Evolutionary conservation across 495 filamentous ascomycete species (phyloP), one percentile per base, ranked within the genome.

Genomic region (Penicillium antarcticum): DNA sequence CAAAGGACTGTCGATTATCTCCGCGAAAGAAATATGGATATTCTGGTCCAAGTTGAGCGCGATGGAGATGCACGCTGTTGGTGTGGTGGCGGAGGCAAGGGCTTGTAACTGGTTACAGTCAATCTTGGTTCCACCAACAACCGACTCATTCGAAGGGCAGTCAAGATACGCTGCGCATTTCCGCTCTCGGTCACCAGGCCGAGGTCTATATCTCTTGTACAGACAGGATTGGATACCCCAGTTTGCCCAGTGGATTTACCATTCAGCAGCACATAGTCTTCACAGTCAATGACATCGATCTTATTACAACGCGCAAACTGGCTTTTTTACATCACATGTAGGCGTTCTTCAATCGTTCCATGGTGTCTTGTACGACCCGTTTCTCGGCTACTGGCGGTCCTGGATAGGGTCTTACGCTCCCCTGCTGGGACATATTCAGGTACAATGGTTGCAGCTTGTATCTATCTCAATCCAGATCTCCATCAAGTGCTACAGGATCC

Each of bases 31-130:
- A 72, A 80, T 23, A 82, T 92, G 62, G 83, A 91, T 57, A 81
- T 87, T 41, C 82, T 89, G 43, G 78, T 91, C 24, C 88, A 92
- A 61, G 80, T 84, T 9, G 90, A 95, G 66, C 75, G 85, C 34
- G 86, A 89, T 60, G 87, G 87, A 0, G 87, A 90, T 42, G 74
- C 76, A 6, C 82, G 80, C 32, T 95, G 90, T 61, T 95, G 90
- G 90, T 95, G 90, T 68, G 81, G 80, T 16, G 73, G 70, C 21
- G 68, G 65, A 21, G 67, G 53, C 52, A 73, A 72, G 37, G 51
- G 33, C 42, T 53, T 60, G 36, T 70, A 36, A 58, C 44, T 26
- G 24, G 24, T 12, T 18, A 42, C 8, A 23, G 17, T 5, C 37
- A 33, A 39, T 41, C 0, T 29, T 29, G 6, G 36, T 49, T 34